A percentile compares a stretch with the other conserved stretches of the same genome.
These are phyloP conservation scores for Capsicum baccatum DNA, from an alignment of 257 asterid species.

Conservation along the genomic window DNA sequence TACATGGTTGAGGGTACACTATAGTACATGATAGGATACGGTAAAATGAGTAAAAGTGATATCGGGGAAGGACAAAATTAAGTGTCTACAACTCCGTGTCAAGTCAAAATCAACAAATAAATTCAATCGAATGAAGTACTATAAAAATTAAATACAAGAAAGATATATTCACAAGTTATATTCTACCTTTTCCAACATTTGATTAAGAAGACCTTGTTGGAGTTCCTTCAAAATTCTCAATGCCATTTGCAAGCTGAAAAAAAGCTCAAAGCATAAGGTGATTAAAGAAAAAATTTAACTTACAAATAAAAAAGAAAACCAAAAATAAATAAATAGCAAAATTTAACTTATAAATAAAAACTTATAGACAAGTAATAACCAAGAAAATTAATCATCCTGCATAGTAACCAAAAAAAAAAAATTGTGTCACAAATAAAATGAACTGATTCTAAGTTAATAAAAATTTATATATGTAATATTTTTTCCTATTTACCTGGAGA, in stretches of 20 bases:
- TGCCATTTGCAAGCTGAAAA: conserved; percentile 9
- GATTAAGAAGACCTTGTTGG: conserved; percentile 17
- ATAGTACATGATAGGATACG: no score
- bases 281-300: neutral
- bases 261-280: neutral
- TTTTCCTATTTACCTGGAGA: neutral
- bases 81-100: neutral
- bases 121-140: neutral
- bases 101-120: neutral
- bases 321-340: neutral
- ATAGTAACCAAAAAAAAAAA: neutral
- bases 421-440: neutral
- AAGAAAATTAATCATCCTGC: neutral
- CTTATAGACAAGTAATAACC: neutral
- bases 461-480: neutral
- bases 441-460: neutral
- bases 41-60: no score
- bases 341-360: no score
- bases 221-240: conserved; percentile 8
- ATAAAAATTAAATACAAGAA: neutral
- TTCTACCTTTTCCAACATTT: conserved; percentile 23
- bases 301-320: neutral
- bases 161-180: neutral
- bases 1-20: no score
- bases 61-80: no score